Percentiles rank a stretch among this genome's conserved stretches.
These are phyloP conservation scores for Boletus pseudo-olivaceus DNA, from an alignment of 768 basidiomycete species.

Conservation along the genomic window DNA sequence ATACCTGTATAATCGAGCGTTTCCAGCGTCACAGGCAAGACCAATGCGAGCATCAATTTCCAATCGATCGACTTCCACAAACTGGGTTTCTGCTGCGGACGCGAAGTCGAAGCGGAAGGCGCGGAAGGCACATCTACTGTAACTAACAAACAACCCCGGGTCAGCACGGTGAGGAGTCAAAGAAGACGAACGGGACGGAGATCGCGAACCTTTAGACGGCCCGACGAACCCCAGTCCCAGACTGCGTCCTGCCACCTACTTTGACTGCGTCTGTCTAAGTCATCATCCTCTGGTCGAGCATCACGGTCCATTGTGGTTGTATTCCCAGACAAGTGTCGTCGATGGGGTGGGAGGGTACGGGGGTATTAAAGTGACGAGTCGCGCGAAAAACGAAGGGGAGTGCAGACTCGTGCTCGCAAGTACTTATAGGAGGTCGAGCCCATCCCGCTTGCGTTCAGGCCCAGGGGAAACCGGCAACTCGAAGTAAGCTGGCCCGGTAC, in stretches of 20 bases:
- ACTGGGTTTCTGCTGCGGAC: conserved; percentile 5
- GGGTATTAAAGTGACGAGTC: not conserved
- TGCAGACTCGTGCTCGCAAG: no score
- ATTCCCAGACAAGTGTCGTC: no score
- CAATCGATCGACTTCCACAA: conserved; percentile 30
- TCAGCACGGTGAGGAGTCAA: not conserved
- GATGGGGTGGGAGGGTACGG: no score
- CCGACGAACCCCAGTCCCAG: not conserved
- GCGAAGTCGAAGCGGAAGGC: not conserved
- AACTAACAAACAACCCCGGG: not conserved
- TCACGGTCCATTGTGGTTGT: not conserved
- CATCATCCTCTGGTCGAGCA: not conserved
- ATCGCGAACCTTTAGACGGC: not conserved
- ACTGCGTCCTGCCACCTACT: not conserved
- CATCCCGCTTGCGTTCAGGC: no score
- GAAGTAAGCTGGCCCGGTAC: no score
- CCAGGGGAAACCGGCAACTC: no score
- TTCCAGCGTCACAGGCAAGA: conserved; percentile 42
- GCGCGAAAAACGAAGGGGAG: no score
- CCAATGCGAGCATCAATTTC: conserved; percentile 34
- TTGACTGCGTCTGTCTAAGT: not conserved
- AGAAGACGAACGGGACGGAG: not conserved
- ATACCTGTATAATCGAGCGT: conserved; percentile 30
- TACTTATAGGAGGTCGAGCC: no score
- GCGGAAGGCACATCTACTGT: not conserved